Evolutionary conservation across 371 early-diverging fungal species (phyloP), one percentile per base, ranked within the genome.

Genomic region (Haplosporangium sp.): DNA sequence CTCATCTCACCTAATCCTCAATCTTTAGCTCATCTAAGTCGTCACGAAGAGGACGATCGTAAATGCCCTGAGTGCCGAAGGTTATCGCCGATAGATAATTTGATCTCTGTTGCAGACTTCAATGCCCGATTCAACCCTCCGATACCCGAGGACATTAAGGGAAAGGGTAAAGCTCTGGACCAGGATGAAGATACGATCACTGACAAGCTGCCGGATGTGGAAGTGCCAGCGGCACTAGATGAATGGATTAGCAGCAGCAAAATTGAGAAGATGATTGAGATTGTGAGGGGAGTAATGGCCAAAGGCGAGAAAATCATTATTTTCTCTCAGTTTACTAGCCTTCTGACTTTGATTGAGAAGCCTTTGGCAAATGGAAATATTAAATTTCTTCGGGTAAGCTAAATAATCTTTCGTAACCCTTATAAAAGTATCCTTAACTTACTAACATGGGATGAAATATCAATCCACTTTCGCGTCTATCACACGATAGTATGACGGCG

Each of bases 291-390:
- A 7, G 55, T 62, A 55, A 15, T 67, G 61, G 60, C 86, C 85
- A 38, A 72, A 65, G 7, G 63, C 19, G 87, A 89, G 65, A 96
- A 96, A 78, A 88, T 92, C 39, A 94, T 96, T 67, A 90, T 95
- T 4, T 96, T 95, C 77, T 94, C 94, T n/a, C 95, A 96, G 76
- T 96, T 94, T 67, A 91, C 92, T 5, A 86, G 92, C 59, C 93
- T 95, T 86, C 82, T 96, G 34, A 91, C 92, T 69, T 73, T 95
- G 59, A 84, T 95, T 59, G 92, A 93, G 45, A 89, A 88, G 72
- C 90, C 94, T 1, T 79, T 96, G 57, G 77, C 76, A 7, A 72
- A 88, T 10, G 65, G 67, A 35, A 47, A 55, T 35, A 81, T 81
- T 59, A 67, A 48, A 20, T 81, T 61, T 52, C 44, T 81, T 68